A percentile compares a stretch with the other conserved stretches of the same genome.
Evolutionary conservation across 305 asterid species (phyloP).

Genomic region (Fraxinus xanthoxyloides): DNA sequence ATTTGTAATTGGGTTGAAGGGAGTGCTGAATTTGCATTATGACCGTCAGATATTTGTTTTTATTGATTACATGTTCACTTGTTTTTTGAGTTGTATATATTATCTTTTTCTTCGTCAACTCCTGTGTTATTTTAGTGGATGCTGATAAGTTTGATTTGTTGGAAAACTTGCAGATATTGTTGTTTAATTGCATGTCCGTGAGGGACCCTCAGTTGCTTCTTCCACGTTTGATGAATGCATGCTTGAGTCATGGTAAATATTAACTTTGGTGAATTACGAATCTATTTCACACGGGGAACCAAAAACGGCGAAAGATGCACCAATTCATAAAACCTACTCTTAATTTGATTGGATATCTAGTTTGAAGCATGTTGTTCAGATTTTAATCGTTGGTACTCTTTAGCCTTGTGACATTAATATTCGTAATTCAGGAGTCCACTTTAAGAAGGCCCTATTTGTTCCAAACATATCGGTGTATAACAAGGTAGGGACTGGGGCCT

Average conservation of each 20-base stretch:
- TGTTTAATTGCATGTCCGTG: slow-evolving; percentile 98
- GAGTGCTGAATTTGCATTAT: background rate
- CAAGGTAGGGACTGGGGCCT: slow-evolving; percentile 68
- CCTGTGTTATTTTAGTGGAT: slow-evolving; percentile 13
- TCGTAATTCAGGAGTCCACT: slow-evolving; percentile 63
- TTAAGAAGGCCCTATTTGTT: slow-evolving; percentile 86
- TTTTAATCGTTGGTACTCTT: slow-evolving; percentile 2
- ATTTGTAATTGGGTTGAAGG: background rate
- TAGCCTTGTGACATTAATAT: background rate
- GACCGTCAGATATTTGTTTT: background rate
- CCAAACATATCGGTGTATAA: slow-evolving; percentile 85
- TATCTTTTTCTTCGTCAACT: background rate
- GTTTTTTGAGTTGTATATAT: background rate
- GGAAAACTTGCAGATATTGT: slow-evolving; percentile 67
- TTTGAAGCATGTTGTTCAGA: slow-evolving; percentile 13
- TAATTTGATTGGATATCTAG: background rate
- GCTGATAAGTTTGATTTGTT: slow-evolving; percentile 22
- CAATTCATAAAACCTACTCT: background rate
- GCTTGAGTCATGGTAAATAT: slow-evolving; percentile 75
- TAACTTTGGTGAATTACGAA: slow-evolving; percentile 7
- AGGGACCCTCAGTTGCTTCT: slow-evolving; percentile 95
- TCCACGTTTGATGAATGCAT: slow-evolving; percentile 70
- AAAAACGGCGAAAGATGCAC: slow-evolving; percentile 2
- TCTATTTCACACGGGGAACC: background rate
- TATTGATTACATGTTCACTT: background rate